These are phyloP conservation scores for Penicillium sp. DNA, from an alignment of 2,329 filamentous ascomycete genomes.

Conservation along the genomic window DNA sequence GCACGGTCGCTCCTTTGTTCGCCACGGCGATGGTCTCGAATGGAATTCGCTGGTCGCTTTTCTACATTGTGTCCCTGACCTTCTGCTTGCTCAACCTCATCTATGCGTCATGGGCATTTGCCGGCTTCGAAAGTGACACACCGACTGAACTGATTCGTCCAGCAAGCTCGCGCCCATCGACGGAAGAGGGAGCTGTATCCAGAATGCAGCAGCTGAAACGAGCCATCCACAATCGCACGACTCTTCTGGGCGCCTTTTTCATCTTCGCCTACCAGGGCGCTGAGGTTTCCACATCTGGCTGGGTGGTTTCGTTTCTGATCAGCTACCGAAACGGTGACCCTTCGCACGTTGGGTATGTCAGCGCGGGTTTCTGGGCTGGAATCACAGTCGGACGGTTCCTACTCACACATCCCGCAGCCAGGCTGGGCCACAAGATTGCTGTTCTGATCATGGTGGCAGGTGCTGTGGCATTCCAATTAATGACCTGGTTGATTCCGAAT, in stretches of 20 bases:
- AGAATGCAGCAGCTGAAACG: constrained; percentile 39
- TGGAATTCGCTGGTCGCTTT: constrained; percentile 60
- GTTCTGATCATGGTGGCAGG: constrained; percentile 59
- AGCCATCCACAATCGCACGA: constrained; percentile 51
- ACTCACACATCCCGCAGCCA: constrained; percentile 60
- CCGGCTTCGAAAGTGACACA: constrained; percentile 60
- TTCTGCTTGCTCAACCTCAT: constrained; percentile 53
- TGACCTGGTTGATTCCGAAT: constrained; percentile 73
- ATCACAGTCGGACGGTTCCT: constrained; percentile 71
- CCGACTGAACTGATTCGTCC: constrained; percentile 40
- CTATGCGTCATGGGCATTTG: constrained; percentile 62
- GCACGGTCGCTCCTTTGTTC: constrained; percentile 60
- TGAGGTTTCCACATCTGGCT: constrained; percentile 77
- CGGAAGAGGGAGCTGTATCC: constrained; percentile 21
- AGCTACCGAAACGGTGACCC: constrained; percentile 64
- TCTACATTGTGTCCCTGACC: constrained; percentile 62
- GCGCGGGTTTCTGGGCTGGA: constrained; percentile 61
- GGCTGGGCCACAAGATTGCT: constrained; percentile 63
- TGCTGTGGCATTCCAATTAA: constrained; percentile 62
- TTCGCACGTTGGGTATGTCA: constrained; percentile 70
- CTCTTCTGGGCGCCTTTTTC: constrained; percentile 70
- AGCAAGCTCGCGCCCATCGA: constrained; percentile 36
- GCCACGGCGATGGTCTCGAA: constrained; percentile 66
- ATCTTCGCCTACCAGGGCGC: constrained; percentile 83
- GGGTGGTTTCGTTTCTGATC: constrained; percentile 82